Base-by-base conservation (phyloP, 1,139 yeast genomes). In the Saccharomyces hybrid region DNA sequence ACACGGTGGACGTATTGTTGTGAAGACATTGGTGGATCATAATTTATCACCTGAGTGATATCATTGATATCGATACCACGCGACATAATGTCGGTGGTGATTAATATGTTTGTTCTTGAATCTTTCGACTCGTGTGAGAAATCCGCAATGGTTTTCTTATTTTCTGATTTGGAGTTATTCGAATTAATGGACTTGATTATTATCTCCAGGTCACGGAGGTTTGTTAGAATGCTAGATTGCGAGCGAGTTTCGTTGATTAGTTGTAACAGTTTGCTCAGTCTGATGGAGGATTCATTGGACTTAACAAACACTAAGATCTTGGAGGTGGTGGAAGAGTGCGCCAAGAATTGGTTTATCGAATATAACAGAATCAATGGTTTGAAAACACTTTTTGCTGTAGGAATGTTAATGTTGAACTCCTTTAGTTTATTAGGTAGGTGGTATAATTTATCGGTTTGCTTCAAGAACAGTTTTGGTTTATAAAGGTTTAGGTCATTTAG, bases 1-100 rank as follows among this genome's bases (percentile, higher is more conserved):
- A 91, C 93, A 62, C 99, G 79, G 70, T 93, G 99, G 32, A 93
- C 88, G 63, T 93, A 95, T 65, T 93, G 99, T 60, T 95, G 84
- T 0, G 93, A 80, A 0, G 96, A 87, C 49, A 83, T 79, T 7
- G 99, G 99, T 55, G 90, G 73, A 64, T 95, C 99, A 68, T 93
- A 93, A 70, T 93, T 95, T 53, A 93, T 73, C n/a, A 93, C 97
- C 57, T 83, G 82, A 31, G 83, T 78, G 51, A 95, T 82, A 6
- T 83, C 77, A 8, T 79, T 73, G 51, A 95, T 78, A 73, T 93
- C 97, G 48, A 93, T 81, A 74, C 99, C 99, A 72, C 99, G 83
- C 16, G 98, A 88, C 67, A 95, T 88, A 63, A 93, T 79, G 71
- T 93, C 99, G 0, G 99, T 93, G 28, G 96, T 89, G 7, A 90